Percentiles rank a stretch among this genome's conserved stretches.
Conservation (phyloP, 75 land plant genomes). For the Pinus albicaulis region DNA sequence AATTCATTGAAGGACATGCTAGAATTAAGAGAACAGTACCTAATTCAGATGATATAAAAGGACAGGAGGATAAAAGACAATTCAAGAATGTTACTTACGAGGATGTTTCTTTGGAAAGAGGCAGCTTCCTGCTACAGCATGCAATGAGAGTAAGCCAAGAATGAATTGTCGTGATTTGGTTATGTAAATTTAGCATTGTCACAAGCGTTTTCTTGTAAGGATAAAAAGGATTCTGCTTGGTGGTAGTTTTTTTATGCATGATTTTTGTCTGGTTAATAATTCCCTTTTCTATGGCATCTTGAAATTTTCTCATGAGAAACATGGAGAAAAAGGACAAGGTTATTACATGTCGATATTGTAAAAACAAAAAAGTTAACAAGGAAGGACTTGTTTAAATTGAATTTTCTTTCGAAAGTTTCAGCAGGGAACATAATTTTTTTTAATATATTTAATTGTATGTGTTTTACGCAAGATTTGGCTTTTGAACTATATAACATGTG, state of each 20-base stretch:
- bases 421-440: too few relatives aligned
- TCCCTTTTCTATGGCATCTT: neutral
- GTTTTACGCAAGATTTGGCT: too few relatives aligned
- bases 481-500: neutral
- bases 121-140: constrained; percentile 91
- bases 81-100: constrained; percentile 63
- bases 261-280: too few relatives aligned
- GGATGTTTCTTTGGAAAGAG: constrained; percentile 91
- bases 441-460: neutral
- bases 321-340: neutral
- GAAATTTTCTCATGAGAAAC: neutral
- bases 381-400: neutral
- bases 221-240: neutral
- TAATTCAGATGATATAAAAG: constrained; percentile 14
- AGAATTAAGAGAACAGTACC: constrained; percentile 69
- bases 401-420: too few relatives aligned
- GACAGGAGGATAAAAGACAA: constrained; percentile 17
- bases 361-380: neutral
- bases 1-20: constrained; percentile 95
- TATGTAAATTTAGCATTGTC: neutral
- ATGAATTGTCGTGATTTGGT: neutral
- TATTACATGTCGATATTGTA: too few relatives aligned
- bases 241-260: too few relatives aligned
- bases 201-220: neutral
- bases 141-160: constrained; percentile 81